These are phyloP conservation scores for Gaeumannomyces sp. DNA, from an alignment of 2,329 filamentous ascomycete species.

Conservation along the genomic window DNA sequence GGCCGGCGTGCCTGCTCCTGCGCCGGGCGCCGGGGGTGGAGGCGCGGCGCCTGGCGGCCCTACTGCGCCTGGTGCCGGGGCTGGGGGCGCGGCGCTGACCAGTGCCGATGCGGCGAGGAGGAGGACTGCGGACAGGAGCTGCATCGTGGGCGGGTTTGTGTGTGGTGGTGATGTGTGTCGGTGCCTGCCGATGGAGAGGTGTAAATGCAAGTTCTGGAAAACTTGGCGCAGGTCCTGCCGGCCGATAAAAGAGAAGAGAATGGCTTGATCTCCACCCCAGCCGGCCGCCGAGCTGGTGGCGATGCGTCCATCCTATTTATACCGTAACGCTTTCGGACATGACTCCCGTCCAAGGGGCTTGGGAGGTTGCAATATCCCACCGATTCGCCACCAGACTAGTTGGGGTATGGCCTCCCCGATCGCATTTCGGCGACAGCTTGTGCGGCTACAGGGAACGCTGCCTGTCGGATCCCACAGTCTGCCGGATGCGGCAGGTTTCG, in stretches of 20 bases:
- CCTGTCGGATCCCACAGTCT: not conserved
- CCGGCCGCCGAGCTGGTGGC: not conserved
- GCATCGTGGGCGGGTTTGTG: not conserved
- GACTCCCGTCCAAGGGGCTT: not conserved
- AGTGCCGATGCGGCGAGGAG: not conserved
- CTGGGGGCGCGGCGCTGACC: not conserved
- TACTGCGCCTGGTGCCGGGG: too few relatives aligned
- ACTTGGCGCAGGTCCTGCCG: too few relatives aligned
- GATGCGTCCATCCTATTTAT: not conserved
- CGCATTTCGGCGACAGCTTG: not conserved
- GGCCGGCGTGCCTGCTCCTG: too few relatives aligned
- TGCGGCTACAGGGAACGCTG: not conserved
- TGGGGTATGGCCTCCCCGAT: too few relatives aligned
- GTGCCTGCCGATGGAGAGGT: not conserved
- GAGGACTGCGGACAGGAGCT: not conserved
- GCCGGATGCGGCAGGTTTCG: not conserved
- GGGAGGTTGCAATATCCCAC: not conserved
- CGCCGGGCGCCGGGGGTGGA: too few relatives aligned
- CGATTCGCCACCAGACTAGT: not conserved
- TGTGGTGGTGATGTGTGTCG: not conserved
- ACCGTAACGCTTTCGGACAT: not conserved
- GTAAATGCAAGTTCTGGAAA: not conserved
- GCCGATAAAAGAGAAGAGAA: not conserved
- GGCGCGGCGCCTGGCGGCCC: too few relatives aligned
- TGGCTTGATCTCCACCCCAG: not conserved